These are phyloP conservation scores for Xylaria scruposa DNA, from an alignment of 495 filamentous ascomycete species.

Conservation along the genomic window DNA sequence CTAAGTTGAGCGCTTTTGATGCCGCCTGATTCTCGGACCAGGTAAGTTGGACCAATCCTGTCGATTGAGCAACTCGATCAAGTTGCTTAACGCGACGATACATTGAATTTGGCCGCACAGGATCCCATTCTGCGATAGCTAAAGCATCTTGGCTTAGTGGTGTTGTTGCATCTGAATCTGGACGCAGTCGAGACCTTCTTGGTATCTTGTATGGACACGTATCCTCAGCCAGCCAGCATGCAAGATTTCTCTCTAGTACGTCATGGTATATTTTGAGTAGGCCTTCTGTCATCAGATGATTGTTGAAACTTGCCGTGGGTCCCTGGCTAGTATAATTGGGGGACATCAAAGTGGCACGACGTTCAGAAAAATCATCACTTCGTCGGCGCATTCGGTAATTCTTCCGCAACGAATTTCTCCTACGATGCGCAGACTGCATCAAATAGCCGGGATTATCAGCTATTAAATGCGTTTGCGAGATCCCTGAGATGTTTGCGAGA, in stretches of 20 bases:
- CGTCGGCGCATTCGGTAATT: conserved; percentile 2
- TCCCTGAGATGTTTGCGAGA: neutral
- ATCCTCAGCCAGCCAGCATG: conserved; percentile 31
- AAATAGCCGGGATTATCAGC: neutral
- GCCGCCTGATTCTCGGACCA: conserved; percentile 45
- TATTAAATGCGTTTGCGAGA: neutral
- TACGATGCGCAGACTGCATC: neutral
- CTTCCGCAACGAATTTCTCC: neutral
- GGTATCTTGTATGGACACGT: conserved; percentile 15
- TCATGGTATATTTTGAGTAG: conserved; percentile 56
- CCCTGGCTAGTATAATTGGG: neutral
- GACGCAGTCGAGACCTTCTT: neutral
- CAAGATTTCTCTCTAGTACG: conserved; percentile 54
- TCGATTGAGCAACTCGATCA: conserved; percentile 43
- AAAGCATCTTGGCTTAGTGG: too few relatives aligned
- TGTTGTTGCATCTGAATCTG: neutral
- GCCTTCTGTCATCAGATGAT: conserved; percentile 40
- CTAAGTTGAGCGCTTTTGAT: conserved; percentile 46
- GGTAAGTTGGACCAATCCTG: conserved; percentile 44
- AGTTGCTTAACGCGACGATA: conserved; percentile 51
- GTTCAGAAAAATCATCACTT: neutral
- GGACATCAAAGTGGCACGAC: neutral
- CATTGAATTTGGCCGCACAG: conserved; percentile 54
- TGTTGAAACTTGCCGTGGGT: conserved; percentile 10
- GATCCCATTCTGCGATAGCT: conserved; percentile 41